Evolutionary conservation across 2,329 filamentous ascomycete genomes (phyloP), one percentile per base, ranked within the genome.

Genomic region (Fusarium drepaniforme): DNA sequence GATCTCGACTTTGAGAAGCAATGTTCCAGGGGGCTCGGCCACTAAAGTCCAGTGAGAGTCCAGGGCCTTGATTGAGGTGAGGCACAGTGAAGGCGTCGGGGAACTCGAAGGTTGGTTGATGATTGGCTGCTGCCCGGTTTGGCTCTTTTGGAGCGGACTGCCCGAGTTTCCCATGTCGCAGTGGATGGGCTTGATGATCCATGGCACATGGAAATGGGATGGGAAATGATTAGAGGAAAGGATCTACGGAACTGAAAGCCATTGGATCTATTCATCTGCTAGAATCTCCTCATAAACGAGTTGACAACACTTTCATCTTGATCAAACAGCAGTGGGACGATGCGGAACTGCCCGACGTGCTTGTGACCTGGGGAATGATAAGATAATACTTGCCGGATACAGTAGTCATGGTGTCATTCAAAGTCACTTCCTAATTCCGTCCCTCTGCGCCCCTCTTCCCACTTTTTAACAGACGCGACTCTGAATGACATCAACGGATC

Each of bases 401-500:
- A 28, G 51, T 3, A 28, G 35, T 38, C 23, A 9, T 28, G 25
- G 25, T 56, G 33, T 30, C 44, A 49, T n/a, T 23, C 13, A 1
- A 65, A 66, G 73, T 74, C 64, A 42, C 57, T 37, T 38, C 37
- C 57, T 76, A 76, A 56, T 67, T 56, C 37, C 38, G 42, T 58
- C 38, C 28, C 56, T 46, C 35, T 37, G n/a, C 59, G 49, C 69
- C 40, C 66, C 56, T 63, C 71, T 64, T 73, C 65, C 75, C 64
- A 70, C 73, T 77, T 74, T 74, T 73, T 70, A 64, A 64, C 66
- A 38, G 67, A 56, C 59, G 66, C 64, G 64, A 66, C 51, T 73
- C 72, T 53, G 61, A 77, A 78, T 79, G 77, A 79, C 77, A 78
- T 79, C 77, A 78, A 77, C 75, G 53, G 46, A 60, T 38, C 63